A percentile compares a stretch with the other conserved stretches of the same genome.
These are phyloP conservation scores for Discostella stelligeroides DNA, from an alignment of 108 stramenopile species.

Conservation along the genomic window DNA sequence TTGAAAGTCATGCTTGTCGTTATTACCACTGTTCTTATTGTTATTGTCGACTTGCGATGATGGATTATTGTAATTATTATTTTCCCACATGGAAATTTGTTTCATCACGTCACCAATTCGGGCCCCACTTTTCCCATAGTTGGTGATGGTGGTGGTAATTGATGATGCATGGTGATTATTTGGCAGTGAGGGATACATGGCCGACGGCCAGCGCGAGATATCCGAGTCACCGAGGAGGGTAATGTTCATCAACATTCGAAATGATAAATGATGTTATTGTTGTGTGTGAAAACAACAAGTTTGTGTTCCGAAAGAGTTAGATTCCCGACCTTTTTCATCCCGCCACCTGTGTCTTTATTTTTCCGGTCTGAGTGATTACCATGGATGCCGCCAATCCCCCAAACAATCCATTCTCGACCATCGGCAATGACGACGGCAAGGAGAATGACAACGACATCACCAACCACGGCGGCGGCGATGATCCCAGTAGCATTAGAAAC, in stretches of 20 bases:
- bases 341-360: too few species aligned
- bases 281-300: too few species aligned
- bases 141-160: constrained; percentile 31
- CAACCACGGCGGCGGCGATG: background rate
- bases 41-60: constrained; percentile 11
- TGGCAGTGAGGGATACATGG: constrained; percentile 43
- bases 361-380: too few species aligned
- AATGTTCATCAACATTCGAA: constrained; percentile 12
- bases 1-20: too few species aligned
- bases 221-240: constrained; percentile 74
- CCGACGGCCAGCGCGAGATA: constrained; percentile 70
- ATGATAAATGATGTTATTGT: too few species aligned
- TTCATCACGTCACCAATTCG: constrained; percentile 16
- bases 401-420: background rate
- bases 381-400: background rate
- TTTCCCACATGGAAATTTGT: constrained; percentile 18
- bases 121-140: constrained; percentile 47
- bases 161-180: constrained; percentile 1
- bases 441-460: background rate
- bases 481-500: too few species aligned
- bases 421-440: background rate
- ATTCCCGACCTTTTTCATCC: too few species aligned
- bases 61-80: too few species aligned
- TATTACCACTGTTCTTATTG: background rate
- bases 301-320: too few species aligned